phyloP scores from a whole-genome alignment of 352 stramenopile species.

The Pythium dissimile region DNA sequence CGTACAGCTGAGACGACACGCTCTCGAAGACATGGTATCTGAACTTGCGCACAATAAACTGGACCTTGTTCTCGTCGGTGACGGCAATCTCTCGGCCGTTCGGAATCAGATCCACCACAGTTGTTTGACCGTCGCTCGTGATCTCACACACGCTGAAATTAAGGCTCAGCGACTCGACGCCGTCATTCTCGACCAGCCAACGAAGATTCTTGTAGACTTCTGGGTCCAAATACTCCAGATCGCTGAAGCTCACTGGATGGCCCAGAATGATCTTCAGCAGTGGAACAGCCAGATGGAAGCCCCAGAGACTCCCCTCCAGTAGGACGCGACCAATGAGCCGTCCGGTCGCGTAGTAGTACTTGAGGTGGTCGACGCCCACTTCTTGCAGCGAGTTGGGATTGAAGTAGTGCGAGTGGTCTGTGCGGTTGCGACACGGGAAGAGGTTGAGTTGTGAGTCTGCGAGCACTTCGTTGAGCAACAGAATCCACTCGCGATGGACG shows the following conservation, averaged over 20 bases:
- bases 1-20: slow-evolving; percentile 47
- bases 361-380: slow-evolving; percentile 58
- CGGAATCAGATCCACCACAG: slow-evolving; percentile 33
- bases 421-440: slow-evolving; percentile 54
- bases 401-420: slow-evolving; percentile 57
- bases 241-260: slow-evolving; percentile 91
- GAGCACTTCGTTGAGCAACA: slow-evolving; percentile 66
- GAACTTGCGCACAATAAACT: slow-evolving; percentile 88
- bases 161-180: slow-evolving; percentile 47
- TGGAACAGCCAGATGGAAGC: slow-evolving; percentile 91
- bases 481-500: slow-evolving; percentile 92
- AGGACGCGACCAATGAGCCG: slow-evolving; percentile 57
- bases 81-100: slow-evolving; percentile 64
- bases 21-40: slow-evolving; percentile 48
- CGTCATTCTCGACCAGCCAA: slow-evolving; percentile 51
- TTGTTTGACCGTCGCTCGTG: slow-evolving; percentile 15
- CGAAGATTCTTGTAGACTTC: slow-evolving; percentile 46
- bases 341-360: slow-evolving; percentile 57
- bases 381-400: slow-evolving; percentile 54
- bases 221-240: slow-evolving; percentile 84
- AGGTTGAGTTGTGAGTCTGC: slow-evolving; percentile 38
- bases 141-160: slow-evolving; percentile 38
- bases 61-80: slow-evolving; percentile 91
- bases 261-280: slow-evolving; percentile 98
- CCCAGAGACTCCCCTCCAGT: slow-evolving; percentile 89